Evolutionary conservation across 2,329 filamentous ascomycete genomes (phyloP), one percentile per base, ranked within the genome.

Genomic region (Falciphora oryzae): DNA sequence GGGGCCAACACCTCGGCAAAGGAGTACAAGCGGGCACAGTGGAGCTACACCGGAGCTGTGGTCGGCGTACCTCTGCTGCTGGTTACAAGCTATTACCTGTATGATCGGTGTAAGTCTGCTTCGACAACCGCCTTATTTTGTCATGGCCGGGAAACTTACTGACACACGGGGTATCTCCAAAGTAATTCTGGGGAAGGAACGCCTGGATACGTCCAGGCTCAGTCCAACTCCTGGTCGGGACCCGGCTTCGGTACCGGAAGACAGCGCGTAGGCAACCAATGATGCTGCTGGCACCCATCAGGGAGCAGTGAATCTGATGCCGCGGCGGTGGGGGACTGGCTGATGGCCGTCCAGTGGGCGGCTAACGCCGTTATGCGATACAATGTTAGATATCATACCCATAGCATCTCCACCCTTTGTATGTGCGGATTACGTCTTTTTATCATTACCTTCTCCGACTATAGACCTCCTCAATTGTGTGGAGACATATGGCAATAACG

Each of bases 181-280:
- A 63, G 61, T 63, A 16, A 29, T 63, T 50, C 50, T 63, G 44
- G 61, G 61, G 10, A 63, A 63, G 6, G 61, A 57, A 57, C 61
- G 35, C 25, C 25, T 50, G 13, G 60, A 62, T 16, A 31, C 13
- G 22, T 25, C 10, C n/a, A n/a, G n/a, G 56, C 27, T 27, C 56
- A 27, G 22, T 10, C n/a, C 56, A 14, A 1, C 56, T 57, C 27
- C 56, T 18, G 4, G n/a, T 10, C 16, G 5, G 28, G 56, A 57
- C 8, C 13, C 56, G n/a, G 56, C 4, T 14, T 13, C 56, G 56
- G 22, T 14, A 16, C 18, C 38, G 6, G 38, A 7, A 22, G 38
- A 44, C 18, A 7, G 5, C 16, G 38, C 16, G 18, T 22, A 44
- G 18, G 38, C 38, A 2, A 22, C 18, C 16, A 22, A 22, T 44